A percentile compares a stretch with the other conserved stretches of the same genome.
Evolutionary conservation across 2,329 filamentous ascomycete species (phyloP).

Genomic region (Didymella keratinophila): DNA sequence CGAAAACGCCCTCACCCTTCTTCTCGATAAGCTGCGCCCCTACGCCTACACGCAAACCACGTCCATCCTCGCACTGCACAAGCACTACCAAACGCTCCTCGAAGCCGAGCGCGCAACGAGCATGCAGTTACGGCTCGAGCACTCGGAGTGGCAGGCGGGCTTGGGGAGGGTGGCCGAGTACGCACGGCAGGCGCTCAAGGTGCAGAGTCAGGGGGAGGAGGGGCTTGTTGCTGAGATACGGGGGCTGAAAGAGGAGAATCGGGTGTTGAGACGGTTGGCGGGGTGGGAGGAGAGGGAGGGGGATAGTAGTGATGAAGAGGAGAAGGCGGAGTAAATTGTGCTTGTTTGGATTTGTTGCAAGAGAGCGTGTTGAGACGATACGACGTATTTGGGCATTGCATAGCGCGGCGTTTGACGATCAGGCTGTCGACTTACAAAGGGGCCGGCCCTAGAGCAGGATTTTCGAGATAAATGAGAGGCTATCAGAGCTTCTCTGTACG

Average conservation of each 20-base stretch:
- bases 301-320: slow-evolving; percentile 53
- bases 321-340: slow-evolving; percentile 13
- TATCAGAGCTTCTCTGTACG: neutral
- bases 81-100: slow-evolving; percentile 57
- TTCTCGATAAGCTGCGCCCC: slow-evolving; percentile 50
- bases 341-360: neutral
- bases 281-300: slow-evolving; percentile 55
- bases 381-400: slow-evolving; percentile 19
- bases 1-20: slow-evolving; percentile 51
- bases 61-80: slow-evolving; percentile 55
- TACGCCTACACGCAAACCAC: slow-evolving; percentile 30
- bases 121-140: slow-evolving; percentile 57
- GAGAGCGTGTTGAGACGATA: neutral
- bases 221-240: slow-evolving; percentile 51
- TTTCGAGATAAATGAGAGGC: neutral
- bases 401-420: slow-evolving; percentile 34
- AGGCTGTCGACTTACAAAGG: neutral
- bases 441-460: neutral
- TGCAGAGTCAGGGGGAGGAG: slow-evolving; percentile 48
- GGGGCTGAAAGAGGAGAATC: slow-evolving; percentile 58
- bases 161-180: slow-evolving; percentile 54
- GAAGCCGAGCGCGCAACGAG: slow-evolving; percentile 54
- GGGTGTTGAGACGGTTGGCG: slow-evolving; percentile 54
- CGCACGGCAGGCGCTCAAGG: slow-evolving; percentile 51
- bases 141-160: slow-evolving; percentile 59